Conservation (phyloP, 768 basidiomycete species). For the Jaapia argillacea region DNA sequence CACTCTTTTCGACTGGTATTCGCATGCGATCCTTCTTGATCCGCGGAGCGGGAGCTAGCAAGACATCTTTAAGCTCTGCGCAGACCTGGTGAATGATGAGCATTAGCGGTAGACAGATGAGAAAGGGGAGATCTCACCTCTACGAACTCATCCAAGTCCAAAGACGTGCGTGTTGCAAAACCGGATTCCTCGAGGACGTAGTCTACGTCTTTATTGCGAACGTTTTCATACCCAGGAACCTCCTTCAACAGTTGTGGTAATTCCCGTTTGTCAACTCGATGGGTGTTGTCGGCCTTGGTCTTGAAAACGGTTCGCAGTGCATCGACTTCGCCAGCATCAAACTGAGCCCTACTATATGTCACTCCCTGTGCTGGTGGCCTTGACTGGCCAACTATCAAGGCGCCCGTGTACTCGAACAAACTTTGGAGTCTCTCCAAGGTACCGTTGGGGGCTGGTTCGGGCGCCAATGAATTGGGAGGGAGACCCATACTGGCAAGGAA, state of each 20-base stretch:
- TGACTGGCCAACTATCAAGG: conserved; percentile 4
- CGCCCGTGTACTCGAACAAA: background rate
- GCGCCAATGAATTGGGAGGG: conserved; percentile 34
- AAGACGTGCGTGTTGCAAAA: conserved; percentile 37
- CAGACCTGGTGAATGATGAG: conserved; percentile 40
- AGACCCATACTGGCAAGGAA: conserved; percentile 88
- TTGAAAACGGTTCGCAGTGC: conserved; percentile 29
- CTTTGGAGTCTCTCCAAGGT: conserved; percentile 12
- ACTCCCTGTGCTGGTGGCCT: conserved; percentile 16
- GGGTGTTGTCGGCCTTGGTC: conserved; percentile 14
- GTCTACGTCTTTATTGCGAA: conserved; percentile 52
- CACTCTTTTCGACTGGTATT: conserved; percentile 46
- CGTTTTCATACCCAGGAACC: conserved; percentile 47
- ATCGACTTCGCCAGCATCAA: conserved; percentile 41
- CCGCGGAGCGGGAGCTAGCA: conserved; percentile 29
- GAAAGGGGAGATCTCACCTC: conserved; percentile 44
- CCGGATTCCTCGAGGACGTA: conserved; percentile 76
- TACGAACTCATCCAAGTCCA: conserved; percentile 81
- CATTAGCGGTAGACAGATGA: conserved; percentile 1
- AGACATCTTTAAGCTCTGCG: conserved; percentile 59
- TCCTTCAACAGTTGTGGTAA: conserved; percentile 33
- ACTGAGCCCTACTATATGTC: conserved; percentile 40
- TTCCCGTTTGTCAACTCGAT: conserved; percentile 28
- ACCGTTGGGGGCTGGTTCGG: conserved; percentile 9
- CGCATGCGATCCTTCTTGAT: conserved; percentile 27